Evolutionary conservation across 1,284 basidiomycete species (phyloP), one percentile per base, ranked within the genome.

Genomic region (Rhodotorula sp.): DNA sequence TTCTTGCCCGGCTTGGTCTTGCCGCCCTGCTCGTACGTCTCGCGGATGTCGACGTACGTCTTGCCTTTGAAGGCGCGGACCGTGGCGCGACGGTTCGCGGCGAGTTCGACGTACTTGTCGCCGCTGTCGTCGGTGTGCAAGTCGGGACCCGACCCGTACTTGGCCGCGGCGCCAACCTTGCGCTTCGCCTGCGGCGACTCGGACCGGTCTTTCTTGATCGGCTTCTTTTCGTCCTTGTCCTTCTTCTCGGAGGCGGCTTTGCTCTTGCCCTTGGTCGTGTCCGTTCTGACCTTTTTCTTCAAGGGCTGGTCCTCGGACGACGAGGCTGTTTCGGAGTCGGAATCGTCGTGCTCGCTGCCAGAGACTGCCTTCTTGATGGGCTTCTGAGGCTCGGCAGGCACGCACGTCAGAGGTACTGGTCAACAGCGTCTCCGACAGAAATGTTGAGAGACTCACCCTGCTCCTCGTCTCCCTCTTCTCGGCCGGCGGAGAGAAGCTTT

Each of bases 1-100:
- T 74, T 75, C 64, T 74, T 75, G 59, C 76, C 75, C 3, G 76
- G 76, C 44, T 57, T 62, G 29, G 48, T 48, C 49, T 73, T 68
- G 37, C 74, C 71, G 24, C 71, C 71, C 44, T 73, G 70, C 44
- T 62, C 42, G 68, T 77, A 77, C 49, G 69, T 67, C 64, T 76
- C 76, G 44, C 76, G 73, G 48, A 77, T 74, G 60, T 75, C 70
- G 53, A 77, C 48, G 18, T 66, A 58, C 7, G 60, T 67, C 53
- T 60, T 68, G 24, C 53, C 61, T 29, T 69, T 71, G 67, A 64
- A 77, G 44, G 67, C 26, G n/a, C 72, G 33, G 20, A 77, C 70
- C 7, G 71, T 73, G n/a, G 68, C 61, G 24, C 71, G 49, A 22
- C 53, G 55, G 29, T 64, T 63, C 17, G 56, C 42, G 17, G 51